phyloP scores from a whole-genome alignment of 163 green algal species.

The Chlamydomonas reinhardtii region DNA sequence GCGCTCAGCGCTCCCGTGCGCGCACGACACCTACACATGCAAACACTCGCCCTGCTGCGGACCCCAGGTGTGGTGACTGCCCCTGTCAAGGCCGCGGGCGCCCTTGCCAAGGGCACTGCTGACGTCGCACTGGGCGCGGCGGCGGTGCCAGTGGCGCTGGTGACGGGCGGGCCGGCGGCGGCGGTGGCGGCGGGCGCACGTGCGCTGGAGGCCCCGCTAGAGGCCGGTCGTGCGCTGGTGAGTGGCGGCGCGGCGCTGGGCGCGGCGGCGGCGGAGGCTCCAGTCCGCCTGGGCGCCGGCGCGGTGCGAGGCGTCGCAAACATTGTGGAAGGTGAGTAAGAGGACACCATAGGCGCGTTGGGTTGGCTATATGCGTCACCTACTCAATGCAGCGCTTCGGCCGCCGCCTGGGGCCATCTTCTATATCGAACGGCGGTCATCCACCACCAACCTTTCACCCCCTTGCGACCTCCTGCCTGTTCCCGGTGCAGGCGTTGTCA shows the following conservation, averaged over 20 bases:
- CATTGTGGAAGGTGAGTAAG: conserved; percentile 25
- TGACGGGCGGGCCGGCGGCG: conserved; percentile 32
- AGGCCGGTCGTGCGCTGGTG: conserved; percentile 27
- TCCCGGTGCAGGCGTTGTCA: conserved; percentile 11
- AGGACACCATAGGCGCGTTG: no score
- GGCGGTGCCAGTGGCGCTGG: conserved; percentile 38
- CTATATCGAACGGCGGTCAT: no score
- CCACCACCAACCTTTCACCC: no score
- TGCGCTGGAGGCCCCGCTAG: conserved; percentile 38
- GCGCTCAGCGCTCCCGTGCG: no score
- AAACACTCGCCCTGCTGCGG: no score
- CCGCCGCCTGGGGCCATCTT: no score
- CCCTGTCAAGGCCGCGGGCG: conserved; percentile 11
- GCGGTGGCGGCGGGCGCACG: conserved; percentile 32
- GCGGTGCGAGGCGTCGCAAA: conserved; percentile 26
- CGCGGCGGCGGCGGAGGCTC: conserved; percentile 6
- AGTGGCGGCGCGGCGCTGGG: conserved; percentile 31
- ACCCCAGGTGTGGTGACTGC: conserved; percentile 31
- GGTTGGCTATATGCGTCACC: no score
- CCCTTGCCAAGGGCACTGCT: conserved; percentile 32
- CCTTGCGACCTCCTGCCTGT: not conserved
- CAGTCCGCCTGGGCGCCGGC: conserved; percentile 5
- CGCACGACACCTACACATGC: no score
- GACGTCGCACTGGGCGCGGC: conserved; percentile 29
- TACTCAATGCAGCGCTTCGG: no score